A percentile compares a stretch with the other conserved stretches of the same genome.
phyloP scores from a whole-genome alignment of 2,329 filamentous ascomycete genomes.

The Cladobotryum protrusum region DNA sequence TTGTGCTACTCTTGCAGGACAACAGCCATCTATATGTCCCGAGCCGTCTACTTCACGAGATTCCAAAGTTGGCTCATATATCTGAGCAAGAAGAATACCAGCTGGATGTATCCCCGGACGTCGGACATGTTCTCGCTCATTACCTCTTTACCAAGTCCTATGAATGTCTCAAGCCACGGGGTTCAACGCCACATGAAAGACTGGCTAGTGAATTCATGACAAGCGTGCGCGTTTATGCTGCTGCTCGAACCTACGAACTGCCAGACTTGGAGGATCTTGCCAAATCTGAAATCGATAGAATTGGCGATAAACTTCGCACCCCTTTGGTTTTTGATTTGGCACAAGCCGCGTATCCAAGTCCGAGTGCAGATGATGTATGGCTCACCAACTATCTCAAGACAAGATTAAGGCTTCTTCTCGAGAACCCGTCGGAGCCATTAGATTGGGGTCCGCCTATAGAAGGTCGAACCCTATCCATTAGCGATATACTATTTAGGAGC shows the following conservation, averaged over 20 bases:
- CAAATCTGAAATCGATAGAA: constrained; percentile 4
- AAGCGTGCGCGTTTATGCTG: constrained; percentile 7
- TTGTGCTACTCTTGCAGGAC: constrained; percentile 1
- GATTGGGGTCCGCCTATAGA: neutral
- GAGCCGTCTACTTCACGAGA: neutral
- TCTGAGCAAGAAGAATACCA: neutral
- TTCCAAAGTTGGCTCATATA: neutral
- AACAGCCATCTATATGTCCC: constrained; percentile 5
- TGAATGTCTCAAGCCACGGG: constrained; percentile 3
- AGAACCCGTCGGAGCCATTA: neutral
- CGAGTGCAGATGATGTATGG: constrained; percentile 6
- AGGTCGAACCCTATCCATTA: neutral
- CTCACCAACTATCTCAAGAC: constrained; percentile 4
- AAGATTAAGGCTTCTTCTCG: neutral
- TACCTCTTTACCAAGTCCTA: constrained; percentile 10
- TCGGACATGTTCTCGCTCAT: constrained; percentile 9
- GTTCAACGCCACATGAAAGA: neutral
- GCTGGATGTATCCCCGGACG: neutral
- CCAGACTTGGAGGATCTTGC: constrained; percentile 1
- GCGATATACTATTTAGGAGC: constrained; percentile 4
- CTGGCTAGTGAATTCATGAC: constrained; percentile 3
- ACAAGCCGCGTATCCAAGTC: neutral
- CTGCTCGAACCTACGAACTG: constrained; percentile 3
- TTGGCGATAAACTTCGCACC: neutral
- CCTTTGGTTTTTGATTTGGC: constrained; percentile 5